Conservation (phyloP, 352 stramenopile genomes). For the Pseudoperonospora humuli region DNA sequence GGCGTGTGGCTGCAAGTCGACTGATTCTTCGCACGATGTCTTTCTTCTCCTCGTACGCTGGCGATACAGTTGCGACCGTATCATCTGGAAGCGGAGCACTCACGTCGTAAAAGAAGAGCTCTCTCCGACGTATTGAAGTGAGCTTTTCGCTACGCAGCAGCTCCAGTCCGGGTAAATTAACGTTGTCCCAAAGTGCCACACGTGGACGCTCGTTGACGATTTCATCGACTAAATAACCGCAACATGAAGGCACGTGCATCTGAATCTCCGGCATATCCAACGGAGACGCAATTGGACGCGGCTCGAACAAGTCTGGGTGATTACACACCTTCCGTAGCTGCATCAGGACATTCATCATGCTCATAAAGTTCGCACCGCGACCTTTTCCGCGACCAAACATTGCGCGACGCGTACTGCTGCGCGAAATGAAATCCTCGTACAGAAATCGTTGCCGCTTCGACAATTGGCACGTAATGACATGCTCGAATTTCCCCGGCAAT, state of each 20-base stretch:
- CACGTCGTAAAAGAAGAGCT: slow-evolving; percentile 45
- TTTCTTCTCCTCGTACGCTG: slow-evolving; percentile 24
- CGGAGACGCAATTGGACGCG: slow-evolving; percentile 92
- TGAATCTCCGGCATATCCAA: slow-evolving; percentile 68
- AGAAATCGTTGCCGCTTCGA: slow-evolving; percentile 93
- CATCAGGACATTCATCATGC: slow-evolving; percentile 99
- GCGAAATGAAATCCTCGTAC: slow-evolving; percentile 98
- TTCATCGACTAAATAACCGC: slow-evolving; percentile 38
- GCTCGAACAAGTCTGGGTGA: slow-evolving; percentile 98
- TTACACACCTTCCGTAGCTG: slow-evolving; percentile 97
- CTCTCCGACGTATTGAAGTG: slow-evolving; percentile 21
- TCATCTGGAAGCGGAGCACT: slow-evolving; percentile 24
- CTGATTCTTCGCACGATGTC: slow-evolving; percentile 32
- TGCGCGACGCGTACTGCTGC: slow-evolving; percentile 90
- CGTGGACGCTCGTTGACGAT: slow-evolving; percentile 26
- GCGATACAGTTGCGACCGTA: slow-evolving; percentile 10
- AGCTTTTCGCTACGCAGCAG: slow-evolving; percentile 24
- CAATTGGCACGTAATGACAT: slow-evolving; percentile 92
- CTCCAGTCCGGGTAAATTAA: slow-evolving; percentile 41
- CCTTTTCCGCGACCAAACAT: slow-evolving; percentile 81
- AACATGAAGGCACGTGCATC: slow-evolving; percentile 27
- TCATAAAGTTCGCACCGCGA: slow-evolving; percentile 88
- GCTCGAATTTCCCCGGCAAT: slow-evolving; percentile 95
- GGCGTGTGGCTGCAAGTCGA: slow-evolving; percentile 20
- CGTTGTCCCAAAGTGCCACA: slow-evolving; percentile 32